Base-by-base conservation (phyloP, 2,329 filamentous ascomycete species). In the Phaeosphaeriaceae sp. region DNA sequence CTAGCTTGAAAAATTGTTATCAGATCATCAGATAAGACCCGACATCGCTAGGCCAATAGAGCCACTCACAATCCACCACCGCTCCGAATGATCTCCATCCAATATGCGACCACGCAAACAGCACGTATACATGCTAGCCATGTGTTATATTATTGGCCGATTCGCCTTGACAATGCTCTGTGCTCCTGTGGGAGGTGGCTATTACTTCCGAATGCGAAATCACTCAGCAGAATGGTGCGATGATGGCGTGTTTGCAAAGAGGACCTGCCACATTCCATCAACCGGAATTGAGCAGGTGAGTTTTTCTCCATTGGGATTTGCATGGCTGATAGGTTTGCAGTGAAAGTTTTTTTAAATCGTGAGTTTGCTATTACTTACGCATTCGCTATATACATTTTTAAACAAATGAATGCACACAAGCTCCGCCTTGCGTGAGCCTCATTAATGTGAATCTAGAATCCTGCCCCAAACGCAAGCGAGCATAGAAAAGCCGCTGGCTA, bases 11-110 rank as follows among this genome's bases (percentile, higher is more conserved):
- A n/a, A 39, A 29, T 18, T 48, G 42, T 55, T 54, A 58, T 60
- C 51, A 42, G 45, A 58, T 53, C 54, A 58, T 58, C 54, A 48
- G 52, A 58, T 56, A 53, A 53, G 42, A 50, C 38, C 51, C 57
- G 47, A 53, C n/a, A 42, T 51, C 57, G 52, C 49, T 36, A 2
- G 21, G 8, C 11, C 17, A 3, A 6, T 18, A 0, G 3, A n/a
- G 30, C 53, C 40, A 56, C 15, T 56, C 41, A 60, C 13, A 33
- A 5, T 17, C 4, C 20, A 16, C 32, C 36, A 17, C 16, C 35
- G 37, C 36, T 13, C 55, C 55, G 55, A 55, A 52, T 17, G n/a
- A 55, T 58, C 55, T 58, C 52, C 55, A 36, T 6, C 55, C 46
- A 55, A 32, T 58, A 23, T 34, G 28, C 28, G 35, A 28, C 33